These are phyloP conservation scores for Imleria badia DNA, from an alignment of 768 basidiomycete species.

Conservation along the genomic window DNA sequence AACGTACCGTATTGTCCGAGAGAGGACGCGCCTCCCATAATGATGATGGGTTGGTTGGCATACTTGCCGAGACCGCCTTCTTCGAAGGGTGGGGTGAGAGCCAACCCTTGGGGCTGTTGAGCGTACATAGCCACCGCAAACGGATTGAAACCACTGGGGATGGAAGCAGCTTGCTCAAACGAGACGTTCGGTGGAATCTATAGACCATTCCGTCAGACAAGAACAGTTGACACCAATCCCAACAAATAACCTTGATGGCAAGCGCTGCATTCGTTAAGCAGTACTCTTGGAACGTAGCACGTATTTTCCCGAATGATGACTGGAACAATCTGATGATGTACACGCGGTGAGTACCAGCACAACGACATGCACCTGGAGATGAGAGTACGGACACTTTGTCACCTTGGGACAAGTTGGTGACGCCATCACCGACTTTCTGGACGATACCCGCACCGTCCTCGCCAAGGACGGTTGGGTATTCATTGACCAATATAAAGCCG, in stretches of 20 bases:
- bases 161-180: constrained; percentile 37
- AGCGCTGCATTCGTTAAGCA: constrained; percentile 14
- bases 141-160: constrained; percentile 34
- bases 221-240: neutral
- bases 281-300: constrained; percentile 25
- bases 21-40: constrained; percentile 39
- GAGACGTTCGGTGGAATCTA: constrained; percentile 35
- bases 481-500: constrained; percentile 22
- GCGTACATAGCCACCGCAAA: constrained; percentile 36
- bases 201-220: neutral
- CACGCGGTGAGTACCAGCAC: neutral
- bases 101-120: constrained; percentile 26
- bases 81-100: constrained; percentile 28
- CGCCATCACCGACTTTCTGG: constrained; percentile 36
- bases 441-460: constrained; percentile 40
- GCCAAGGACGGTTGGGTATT: constrained; percentile 38
- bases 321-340: constrained; percentile 4
- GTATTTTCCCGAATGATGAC: constrained; percentile 8
- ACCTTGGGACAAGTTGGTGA: constrained; percentile 33
- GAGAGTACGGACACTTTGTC: constrained; percentile 24
- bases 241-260: constrained; percentile 13
- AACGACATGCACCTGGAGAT: neutral
- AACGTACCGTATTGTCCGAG: constrained; percentile 37
- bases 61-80: constrained; percentile 32
- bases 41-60: constrained; percentile 31